phyloP scores from a whole-genome alignment of 768 basidiomycete species.

The Sarcodon aspratus region DNA sequence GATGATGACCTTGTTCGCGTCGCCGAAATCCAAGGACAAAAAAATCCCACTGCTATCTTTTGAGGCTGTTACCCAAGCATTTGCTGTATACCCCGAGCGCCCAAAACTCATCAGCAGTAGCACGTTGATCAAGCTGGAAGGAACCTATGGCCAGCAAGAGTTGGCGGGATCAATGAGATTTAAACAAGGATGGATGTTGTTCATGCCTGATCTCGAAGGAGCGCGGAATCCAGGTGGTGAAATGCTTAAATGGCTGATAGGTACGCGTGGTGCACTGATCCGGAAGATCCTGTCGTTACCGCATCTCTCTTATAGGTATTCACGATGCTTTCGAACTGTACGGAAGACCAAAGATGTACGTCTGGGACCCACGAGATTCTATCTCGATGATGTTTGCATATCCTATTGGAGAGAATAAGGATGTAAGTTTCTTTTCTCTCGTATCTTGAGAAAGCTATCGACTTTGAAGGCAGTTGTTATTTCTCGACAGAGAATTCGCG shows the following conservation, averaged over 20 bases:
- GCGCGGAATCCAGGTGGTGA: constrained; percentile 57
- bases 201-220: constrained; percentile 81
- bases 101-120: constrained; percentile 83
- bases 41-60: constrained; percentile 66
- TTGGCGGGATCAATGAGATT: constrained; percentile 54
- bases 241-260: constrained; percentile 87
- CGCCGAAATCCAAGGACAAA: constrained; percentile 62
- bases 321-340: constrained; percentile 86
- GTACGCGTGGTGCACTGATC: constrained; percentile 27
- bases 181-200: constrained; percentile 74
- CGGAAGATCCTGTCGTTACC: background rate
- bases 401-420: constrained; percentile 73
- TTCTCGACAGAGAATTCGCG: constrained; percentile 77
- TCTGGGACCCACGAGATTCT: constrained; percentile 82
- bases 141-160: constrained; percentile 66
- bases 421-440: constrained; percentile 39
- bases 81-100: constrained; percentile 94
- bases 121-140: constrained; percentile 89
- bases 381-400: constrained; percentile 88
- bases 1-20: constrained; percentile 45
- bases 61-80: constrained; percentile 66
- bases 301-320: constrained; percentile 33
- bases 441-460: background rate
- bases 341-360: constrained; percentile 77
- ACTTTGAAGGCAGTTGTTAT: constrained; percentile 28